A percentile compares a stretch with the other conserved stretches of the same genome.
These are phyloP conservation scores for Pilobolus umbonatus DNA, from an alignment of 192 early-diverging fungal genomes.

Conservation along the genomic window DNA sequence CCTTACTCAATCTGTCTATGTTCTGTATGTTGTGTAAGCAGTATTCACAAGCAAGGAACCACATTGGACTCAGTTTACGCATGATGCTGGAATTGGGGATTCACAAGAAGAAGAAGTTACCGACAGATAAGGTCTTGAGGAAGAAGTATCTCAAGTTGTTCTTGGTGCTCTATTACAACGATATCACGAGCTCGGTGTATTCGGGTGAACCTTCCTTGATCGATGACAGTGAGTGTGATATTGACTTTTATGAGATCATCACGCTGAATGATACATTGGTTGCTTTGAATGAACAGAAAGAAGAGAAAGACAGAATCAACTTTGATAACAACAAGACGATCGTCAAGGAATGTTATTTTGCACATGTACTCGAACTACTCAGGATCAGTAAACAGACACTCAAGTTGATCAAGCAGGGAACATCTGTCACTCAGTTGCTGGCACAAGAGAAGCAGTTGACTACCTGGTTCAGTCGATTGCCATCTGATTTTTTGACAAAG, in stretches of 20 bases:
- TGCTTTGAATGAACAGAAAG: background rate
- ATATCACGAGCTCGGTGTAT: constrained; percentile 16
- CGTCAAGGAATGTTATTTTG: constrained; percentile 31
- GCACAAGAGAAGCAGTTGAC: constrained; percentile 17
- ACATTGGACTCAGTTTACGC: constrained; percentile 31
- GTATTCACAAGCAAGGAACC: constrained; percentile 32
- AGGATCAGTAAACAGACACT: constrained; percentile 23
- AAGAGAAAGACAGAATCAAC: background rate
- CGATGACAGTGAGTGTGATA: constrained; percentile 22
- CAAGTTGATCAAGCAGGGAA: background rate
- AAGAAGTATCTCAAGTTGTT: constrained; percentile 25
- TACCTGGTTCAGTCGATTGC: constrained; percentile 18
- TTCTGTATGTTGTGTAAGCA: constrained; percentile 31
- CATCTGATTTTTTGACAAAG: background rate
- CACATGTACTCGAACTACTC: constrained; percentile 15
- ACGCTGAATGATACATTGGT: constrained; percentile 6
- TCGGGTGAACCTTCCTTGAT: constrained; percentile 21
- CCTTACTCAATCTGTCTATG: constrained; percentile 29
- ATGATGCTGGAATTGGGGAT: constrained; percentile 35
- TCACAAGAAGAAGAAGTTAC: constrained; percentile 13
- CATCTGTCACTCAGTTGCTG: constrained; percentile 13
- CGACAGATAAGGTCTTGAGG: constrained; percentile 14
- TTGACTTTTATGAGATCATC: constrained; percentile 33
- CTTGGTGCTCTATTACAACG: constrained; percentile 35
- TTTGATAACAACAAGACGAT: constrained; percentile 15